Base-by-base conservation (phyloP, 805 yeast genomes). In the Candida sphagnicola region DNA sequence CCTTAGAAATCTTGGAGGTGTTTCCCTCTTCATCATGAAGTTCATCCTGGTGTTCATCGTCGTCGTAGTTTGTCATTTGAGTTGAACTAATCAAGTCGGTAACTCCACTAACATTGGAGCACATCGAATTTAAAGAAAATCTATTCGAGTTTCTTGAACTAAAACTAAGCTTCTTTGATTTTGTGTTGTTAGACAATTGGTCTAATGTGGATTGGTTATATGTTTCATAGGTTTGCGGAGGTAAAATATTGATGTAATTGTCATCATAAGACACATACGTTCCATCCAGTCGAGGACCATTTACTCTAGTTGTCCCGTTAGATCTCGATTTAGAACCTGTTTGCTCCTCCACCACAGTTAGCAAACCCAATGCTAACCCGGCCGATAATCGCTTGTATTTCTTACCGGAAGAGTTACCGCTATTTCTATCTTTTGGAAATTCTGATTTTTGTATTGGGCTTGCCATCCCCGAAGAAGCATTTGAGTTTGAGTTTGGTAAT, bases 81-180 rank as follows among this genome's bases (percentile, higher is more conserved):
- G 60, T 70, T 49, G 65, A 75, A 70, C 51, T 73, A 53, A 37
- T 73, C 47, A 35, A 74, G 64, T 45, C 80, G 59, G 59, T 77
- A 51, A 43, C 58, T 59, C 61, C 83, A 62, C 54, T 70, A 48
- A 40, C 56, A 50, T 43, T 85, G 41, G 61, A 83, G 59, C 49
- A 73, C 67, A 44, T 69, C 39, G 55, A 84, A 53, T 35, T 75
- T 67, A 65, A 45, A 6, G 86, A 76, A 41, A 75, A 79, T 33
- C 81, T 74, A 40, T 77, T 82, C 13, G 74, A 39, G 25, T 48
- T 50, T 18, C 46, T 31, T 17, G 39, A 33, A 28, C 38, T 47
- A 18, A 40, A 48, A 41, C 8, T 44, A 17, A 19, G 16, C 18
- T 33, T 33, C 28, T 33, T 33, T n/a, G 28, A 8, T 33, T 21